Evolutionary conservation across 306 rosid genomes (phyloP).

Genomic region (Potentilla sterilis): DNA sequence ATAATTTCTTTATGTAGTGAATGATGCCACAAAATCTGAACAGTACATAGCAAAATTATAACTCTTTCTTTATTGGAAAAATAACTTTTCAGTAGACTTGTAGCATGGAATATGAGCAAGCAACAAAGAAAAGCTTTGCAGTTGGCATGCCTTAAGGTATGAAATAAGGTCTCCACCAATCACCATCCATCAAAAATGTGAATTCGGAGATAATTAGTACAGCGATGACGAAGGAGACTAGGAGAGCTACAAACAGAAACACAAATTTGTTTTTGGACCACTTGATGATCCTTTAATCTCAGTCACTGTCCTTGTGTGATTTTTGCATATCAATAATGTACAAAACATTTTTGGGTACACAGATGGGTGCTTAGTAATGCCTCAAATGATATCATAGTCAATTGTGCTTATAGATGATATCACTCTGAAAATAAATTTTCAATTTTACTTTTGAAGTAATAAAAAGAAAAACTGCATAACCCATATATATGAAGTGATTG

Average conservation of each 20-base stretch:
- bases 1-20: neutral
- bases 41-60: neutral
- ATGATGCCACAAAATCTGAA: conserved; percentile 19
- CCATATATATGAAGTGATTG: neutral
- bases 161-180: neutral
- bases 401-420: no score
- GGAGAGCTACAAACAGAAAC: conserved; percentile 5
- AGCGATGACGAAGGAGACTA: neutral
- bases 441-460: no score
- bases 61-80: neutral
- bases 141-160: neutral
- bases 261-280: neutral
- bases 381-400: neutral
- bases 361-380: neutral
- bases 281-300: neutral
- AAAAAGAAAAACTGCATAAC: neutral
- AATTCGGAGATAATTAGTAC: neutral
- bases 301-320: neutral
- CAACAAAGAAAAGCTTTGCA: neutral
- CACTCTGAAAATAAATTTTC: no score
- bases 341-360: neutral
- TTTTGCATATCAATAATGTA: neutral
- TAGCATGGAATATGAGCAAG: conserved; percentile 18
- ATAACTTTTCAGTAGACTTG: neutral
- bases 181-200: neutral